phyloP scores from a whole-genome alignment of 306 rosid genomes.

The Quercus bicolor region DNA sequence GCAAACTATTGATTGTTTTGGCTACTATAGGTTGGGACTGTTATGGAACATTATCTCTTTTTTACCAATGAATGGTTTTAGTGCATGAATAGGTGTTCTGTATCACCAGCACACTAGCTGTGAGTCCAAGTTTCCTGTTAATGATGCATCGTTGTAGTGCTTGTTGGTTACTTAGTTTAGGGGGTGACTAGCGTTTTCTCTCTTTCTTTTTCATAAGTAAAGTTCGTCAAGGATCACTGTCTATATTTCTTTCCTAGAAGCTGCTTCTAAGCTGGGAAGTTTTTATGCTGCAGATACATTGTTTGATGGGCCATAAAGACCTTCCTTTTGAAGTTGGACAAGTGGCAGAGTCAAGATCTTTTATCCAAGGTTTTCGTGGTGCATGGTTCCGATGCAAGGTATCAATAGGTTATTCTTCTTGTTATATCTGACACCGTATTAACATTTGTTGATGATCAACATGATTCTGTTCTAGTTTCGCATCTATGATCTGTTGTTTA shows the following conservation, averaged over 20 bases:
- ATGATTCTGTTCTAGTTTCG: not conserved
- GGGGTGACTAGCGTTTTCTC: not conserved
- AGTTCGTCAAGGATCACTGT: not conserved
- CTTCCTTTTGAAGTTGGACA: constrained; percentile 62
- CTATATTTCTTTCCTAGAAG: not conserved
- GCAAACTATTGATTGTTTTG: no score
- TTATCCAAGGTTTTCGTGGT: constrained; percentile 64
- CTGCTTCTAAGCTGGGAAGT: constrained; percentile 2
- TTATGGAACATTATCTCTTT: no score
- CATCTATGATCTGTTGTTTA: not conserved
- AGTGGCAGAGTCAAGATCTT: constrained; percentile 48
- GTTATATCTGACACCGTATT: not conserved
- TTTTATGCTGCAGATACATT: not conserved
- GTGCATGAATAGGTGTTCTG: no score
- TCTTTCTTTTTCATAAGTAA: not conserved
- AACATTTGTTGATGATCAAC: not conserved
- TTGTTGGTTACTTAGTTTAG: no score
- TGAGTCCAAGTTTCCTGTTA: no score
- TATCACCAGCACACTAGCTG: no score
- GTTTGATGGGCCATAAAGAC: not conserved
- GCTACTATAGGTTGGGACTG: no score
- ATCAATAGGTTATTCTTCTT: not conserved
- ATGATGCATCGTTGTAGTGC: no score
- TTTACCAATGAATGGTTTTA: no score
- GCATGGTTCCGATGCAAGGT: constrained; percentile 94